These are phyloP conservation scores for Aureobasidium namibiae DNA, from an alignment of 2,329 filamentous ascomycete species.

Conservation along the genomic window DNA sequence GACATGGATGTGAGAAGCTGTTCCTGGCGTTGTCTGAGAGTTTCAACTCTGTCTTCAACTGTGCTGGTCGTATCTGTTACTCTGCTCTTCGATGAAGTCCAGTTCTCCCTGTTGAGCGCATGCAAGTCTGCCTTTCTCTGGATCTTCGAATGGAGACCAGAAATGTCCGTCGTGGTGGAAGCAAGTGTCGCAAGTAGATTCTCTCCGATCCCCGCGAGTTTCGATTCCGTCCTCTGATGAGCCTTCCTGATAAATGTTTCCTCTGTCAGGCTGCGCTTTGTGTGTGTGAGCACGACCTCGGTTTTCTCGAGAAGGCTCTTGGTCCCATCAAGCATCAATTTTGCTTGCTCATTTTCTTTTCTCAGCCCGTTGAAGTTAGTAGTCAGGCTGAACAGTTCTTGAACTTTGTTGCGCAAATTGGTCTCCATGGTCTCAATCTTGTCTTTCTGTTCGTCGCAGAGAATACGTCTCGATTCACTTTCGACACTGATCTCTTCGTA, in stretches of 20 bases:
- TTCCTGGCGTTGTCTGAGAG: slow-evolving; percentile 65
- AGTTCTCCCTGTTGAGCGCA: slow-evolving; percentile 65
- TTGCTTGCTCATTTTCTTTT: slow-evolving; percentile 78
- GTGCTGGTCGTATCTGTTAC: slow-evolving; percentile 68
- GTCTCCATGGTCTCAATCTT: slow-evolving; percentile 88
- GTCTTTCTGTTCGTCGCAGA: slow-evolving; percentile 85
- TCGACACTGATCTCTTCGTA: slow-evolving; percentile 89
- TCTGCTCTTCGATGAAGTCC: slow-evolving; percentile 66
- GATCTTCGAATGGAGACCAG: slow-evolving; percentile 77
- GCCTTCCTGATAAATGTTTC: slow-evolving; percentile 74
- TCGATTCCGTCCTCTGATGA: slow-evolving; percentile 74
- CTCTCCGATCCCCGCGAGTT: slow-evolving; percentile 64
- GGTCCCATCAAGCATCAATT: slow-evolving; percentile 64
- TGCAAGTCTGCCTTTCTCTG: slow-evolving; percentile 79
- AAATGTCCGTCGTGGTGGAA: slow-evolving; percentile 70
- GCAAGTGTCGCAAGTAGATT: slow-evolving; percentile 71
- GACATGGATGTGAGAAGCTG: slow-evolving; percentile 61
- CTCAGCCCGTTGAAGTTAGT: slow-evolving; percentile 82
- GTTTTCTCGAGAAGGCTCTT: slow-evolving; percentile 79
- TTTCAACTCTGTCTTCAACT: slow-evolving; percentile 66
- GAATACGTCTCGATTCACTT: slow-evolving; percentile 83
- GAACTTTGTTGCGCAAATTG: slow-evolving; percentile 85
- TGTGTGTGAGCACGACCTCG: slow-evolving; percentile 71
- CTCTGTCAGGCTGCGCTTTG: slow-evolving; percentile 66
- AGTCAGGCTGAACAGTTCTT: slow-evolving; percentile 80